Evolutionary conservation across 2,329 filamentous ascomycete genomes (phyloP), one percentile per base, ranked within the genome.

Genomic region (Colletotrichum sp.): DNA sequence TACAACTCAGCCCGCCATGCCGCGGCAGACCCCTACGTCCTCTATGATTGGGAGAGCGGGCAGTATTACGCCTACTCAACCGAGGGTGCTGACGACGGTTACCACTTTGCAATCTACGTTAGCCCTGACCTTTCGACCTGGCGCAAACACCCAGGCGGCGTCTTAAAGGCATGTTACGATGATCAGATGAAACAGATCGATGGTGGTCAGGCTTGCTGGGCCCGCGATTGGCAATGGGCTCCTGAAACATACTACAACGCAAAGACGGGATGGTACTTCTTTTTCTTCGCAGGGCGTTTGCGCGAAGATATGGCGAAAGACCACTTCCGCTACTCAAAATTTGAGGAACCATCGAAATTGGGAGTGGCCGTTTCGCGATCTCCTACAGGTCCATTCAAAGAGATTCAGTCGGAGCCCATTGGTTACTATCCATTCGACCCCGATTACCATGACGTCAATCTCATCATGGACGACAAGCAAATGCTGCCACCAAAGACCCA

Each of bases 61-160:
- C 80, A 76, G n/a, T 85, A 84, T 70, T 85, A 82, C 65, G 82
- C 82, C 9, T 85, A 85, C 36, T 85, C 83, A 18, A 84, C 83
- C 12, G 83, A 84, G 63, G 83, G 83, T 12, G 82, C 83, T 12
- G 83, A 84, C 5, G 71, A 79, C 9, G 82, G 81, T 0, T 80
- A 78, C 66, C 78, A 82, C 59, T 85, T 85, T 62, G 83, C 83
- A 49, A 81, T 85, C 21, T 85, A 85, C 77, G 82, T 79, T 67
- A 84, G 83, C 64, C 83, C 83, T 0, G 83, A 85, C 66, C 82
- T 85, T 6, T 80, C 83, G 3, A 85, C 83, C 6, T 85, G 83
- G 83, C 81, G 81, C 60, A 82, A 78, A 65, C 78, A 84, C 15
- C 79, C 82, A 0, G 83, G 82, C 15, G 83, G 83, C 39, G 82